A percentile compares a stretch with the other conserved stretches of the same genome.
Evolutionary conservation across 495 filamentous ascomycete genomes (phyloP).

Genomic region (Tuber indicum): DNA sequence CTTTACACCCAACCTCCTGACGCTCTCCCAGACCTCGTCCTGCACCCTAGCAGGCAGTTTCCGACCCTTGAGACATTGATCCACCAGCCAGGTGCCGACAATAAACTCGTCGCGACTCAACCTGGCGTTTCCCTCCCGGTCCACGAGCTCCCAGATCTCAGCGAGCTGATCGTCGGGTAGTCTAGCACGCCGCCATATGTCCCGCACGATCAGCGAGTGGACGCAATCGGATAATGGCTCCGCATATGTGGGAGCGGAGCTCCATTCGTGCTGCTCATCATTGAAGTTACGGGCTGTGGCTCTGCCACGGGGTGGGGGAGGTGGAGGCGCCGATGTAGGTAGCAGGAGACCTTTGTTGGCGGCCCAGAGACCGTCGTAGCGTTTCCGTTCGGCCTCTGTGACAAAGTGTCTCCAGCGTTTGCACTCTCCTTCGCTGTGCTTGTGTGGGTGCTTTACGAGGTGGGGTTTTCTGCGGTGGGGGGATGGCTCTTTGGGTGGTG

Average conservation of each 20-base stretch:
- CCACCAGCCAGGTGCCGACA: conserved; percentile 91
- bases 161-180: conserved; percentile 62
- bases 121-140: conserved; percentile 53
- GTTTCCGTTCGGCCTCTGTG: conserved; percentile 67
- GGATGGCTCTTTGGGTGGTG: conserved; percentile 55
- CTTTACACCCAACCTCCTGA: conserved; percentile 53
- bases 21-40: conserved; percentile 82
- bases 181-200: conserved; percentile 77
- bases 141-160: conserved; percentile 81
- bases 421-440: conserved; percentile 80
- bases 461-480: conserved; percentile 47
- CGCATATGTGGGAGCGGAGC: conserved; percentile 25
- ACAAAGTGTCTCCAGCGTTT: conserved; percentile 77
- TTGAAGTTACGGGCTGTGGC: conserved; percentile 8
- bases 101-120: conserved; percentile 80
- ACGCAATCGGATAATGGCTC: conserved; percentile 51
- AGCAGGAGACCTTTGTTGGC: conserved; percentile 71
- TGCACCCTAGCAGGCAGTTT: conserved; percentile 75
- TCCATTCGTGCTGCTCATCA: conserved; percentile 21
- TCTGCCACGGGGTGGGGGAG: conserved; percentile 15
- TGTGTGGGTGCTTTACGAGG: conserved; percentile 58
- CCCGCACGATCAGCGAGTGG: conserved; percentile 69
- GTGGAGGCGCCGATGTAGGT: conserved; percentile 13
- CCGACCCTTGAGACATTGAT: conserved; percentile 77
- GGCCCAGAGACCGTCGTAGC: conserved; percentile 97